Base-by-base conservation (phyloP, 2,329 filamentous ascomycete species). In the Nakataea oryzae region DNA sequence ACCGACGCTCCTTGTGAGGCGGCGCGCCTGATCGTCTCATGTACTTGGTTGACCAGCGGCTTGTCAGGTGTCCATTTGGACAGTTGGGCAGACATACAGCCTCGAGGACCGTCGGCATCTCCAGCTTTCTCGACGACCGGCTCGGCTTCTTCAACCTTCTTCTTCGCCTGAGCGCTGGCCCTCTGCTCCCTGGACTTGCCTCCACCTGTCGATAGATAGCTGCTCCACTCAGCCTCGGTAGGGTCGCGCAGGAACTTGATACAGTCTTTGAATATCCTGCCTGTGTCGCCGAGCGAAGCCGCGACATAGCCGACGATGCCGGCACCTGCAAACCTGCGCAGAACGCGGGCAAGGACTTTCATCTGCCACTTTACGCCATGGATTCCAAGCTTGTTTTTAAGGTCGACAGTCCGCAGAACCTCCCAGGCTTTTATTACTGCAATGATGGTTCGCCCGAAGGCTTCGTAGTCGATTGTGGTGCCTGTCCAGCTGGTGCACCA, bases 211-310 rank as follows among this genome's bases (percentile, higher is more conserved):
- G 80, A 77, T 27, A 84, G 73, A 63, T 82, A 84, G 24, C 78
- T 72, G 8, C 77, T 74, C 83, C 84, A 86, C 65, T 86, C 84
- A 27, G 81, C 79, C 1, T 78, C 67, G 14, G 78, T 82, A 34
- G 85, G 77, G 8, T 86, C 82, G 57, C 83, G 76, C 58, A 80
- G 72, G 62, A 80, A 86, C 65, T 83, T 83, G 64, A 87, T 76
- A 66, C 85, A 87, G 66, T 86, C 83, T 66, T 84, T 85, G 73
- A 82, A 86, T 7, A 86, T 73, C 62, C 78, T 78, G 62, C 70
- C 73, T 29, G 72, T 71, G 41, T 78, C 76, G 21, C 77, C 75
- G 13, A 84, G 79, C 50, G 78, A 79, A 5, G 83, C 83, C 3
- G 82, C 82, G 3, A 84, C 81, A 65, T 84, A 86, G 58, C 79